Percentiles rank a stretch among this genome's conserved stretches.
Evolutionary conservation across 2,329 filamentous ascomycete species (phyloP).

Genomic region (Arthrobotrys sphaeroides): DNA sequence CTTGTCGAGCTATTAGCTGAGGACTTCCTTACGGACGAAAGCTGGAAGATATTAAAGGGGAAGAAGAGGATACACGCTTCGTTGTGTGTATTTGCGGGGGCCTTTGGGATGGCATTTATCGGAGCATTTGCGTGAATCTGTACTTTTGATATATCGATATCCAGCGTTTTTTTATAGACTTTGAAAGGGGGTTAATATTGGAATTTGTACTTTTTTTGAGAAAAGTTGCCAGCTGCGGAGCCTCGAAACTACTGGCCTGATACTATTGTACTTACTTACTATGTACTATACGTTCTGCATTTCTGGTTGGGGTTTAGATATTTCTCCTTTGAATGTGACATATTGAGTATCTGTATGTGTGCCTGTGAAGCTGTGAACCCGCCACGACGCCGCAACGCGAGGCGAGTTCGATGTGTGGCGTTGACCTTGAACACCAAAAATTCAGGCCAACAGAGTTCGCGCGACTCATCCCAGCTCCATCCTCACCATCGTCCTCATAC

Average conservation of each 20-base stretch:
- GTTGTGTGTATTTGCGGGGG: slow-evolving; percentile 71
- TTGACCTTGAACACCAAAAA: slow-evolving; percentile 45
- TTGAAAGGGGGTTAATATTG: background rate
- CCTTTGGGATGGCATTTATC: slow-evolving; percentile 75
- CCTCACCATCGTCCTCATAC: slow-evolving; percentile 19
- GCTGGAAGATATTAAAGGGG: slow-evolving; percentile 66
- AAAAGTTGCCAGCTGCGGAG: no score
- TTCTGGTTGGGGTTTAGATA: background rate
- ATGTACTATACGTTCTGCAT: slow-evolving; percentile 7
- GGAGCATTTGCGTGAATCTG: slow-evolving; percentile 66
- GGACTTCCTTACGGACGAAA: slow-evolving; percentile 72
- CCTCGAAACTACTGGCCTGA: no score
- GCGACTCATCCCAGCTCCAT: slow-evolving; percentile 50
- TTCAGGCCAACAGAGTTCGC: slow-evolving; percentile 49
- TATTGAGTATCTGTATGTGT: background rate
- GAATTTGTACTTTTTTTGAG: background rate
- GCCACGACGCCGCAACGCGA: slow-evolving; percentile 31
- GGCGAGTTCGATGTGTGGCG: slow-evolving; percentile 34
- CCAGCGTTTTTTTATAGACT: background rate
- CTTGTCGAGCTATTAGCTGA: slow-evolving; percentile 72
- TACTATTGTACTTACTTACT: no score
- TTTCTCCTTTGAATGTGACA: background rate
- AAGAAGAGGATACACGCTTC: slow-evolving; percentile 71
- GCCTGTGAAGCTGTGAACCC: background rate
- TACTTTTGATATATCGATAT: background rate